Evolutionary conservation across 495 filamentous ascomycete genomes (phyloP), one percentile per base, ranked within the genome.

Genomic region (Usnea hakonensis): DNA sequence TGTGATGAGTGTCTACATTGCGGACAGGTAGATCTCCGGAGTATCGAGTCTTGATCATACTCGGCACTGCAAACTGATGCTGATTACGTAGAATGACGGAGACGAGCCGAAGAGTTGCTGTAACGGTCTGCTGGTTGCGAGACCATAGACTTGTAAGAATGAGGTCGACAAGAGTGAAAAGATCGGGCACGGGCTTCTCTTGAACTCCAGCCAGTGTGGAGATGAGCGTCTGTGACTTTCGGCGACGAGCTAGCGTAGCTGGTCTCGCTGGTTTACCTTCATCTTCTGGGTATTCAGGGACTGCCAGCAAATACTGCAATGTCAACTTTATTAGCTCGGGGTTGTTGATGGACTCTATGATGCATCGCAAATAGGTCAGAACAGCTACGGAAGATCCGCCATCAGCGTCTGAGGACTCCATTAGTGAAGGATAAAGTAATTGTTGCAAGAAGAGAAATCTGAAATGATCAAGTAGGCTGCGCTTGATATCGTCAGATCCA

Each of bases 331-430:
- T 87, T 69, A 98, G 85, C 66, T 97, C 91, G 8, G 91, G 88
- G 71, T 97, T 89, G 41, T 96, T 89, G 8, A 99, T 79, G 0
- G 88, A 87, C 66, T 96, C 91, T 6, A 99, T 81, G 59, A 97
- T 91, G 59, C 90, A 87, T 59, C 87, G 87, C 32, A 97, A 81
- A 73, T 99, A 97, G 2, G 91, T 97, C 60, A 99, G 75, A 26
- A 97, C 95, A 3, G 94, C 93, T 8, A 97, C 91, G 7, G 93
- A 94, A 3, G 95, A 97, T 40, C 95, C 95, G 37, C 94, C 95
- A 74, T 97, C 91, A 36, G 91, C 84, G 76, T 99, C 94, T 0
- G 94, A 97, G 7, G 95, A 97, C 72, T 99, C 91, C 13, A 99
- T 79, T 26, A 99, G 75, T 10, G 95, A 97, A 35, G 94, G 94